Base-by-base conservation (phyloP, 2,329 filamentous ascomycete genomes). In the Escovopsis sp. region DNA sequence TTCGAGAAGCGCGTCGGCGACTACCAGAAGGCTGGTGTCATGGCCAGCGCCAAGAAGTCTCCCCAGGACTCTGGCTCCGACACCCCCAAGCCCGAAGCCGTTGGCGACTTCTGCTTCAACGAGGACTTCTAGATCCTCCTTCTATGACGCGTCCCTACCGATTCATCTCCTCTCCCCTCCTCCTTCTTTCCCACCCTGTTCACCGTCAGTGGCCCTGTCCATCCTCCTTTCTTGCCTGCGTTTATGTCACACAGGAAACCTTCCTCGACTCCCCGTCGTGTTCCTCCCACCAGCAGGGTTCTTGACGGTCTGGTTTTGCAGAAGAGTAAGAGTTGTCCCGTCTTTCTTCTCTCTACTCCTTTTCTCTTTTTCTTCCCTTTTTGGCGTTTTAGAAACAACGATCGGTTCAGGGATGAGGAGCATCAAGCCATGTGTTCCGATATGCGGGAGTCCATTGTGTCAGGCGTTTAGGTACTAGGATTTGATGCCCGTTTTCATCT, bases 1-100 rank as follows among this genome's bases (percentile, higher is more conserved):
- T 98, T 98, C 60, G 90, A 98, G 80, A 98, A 98, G 82, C 85
- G 90, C 50, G 90, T 98, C 39, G 90, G 80, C 58, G 90, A 98
- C 55, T 98, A 98, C 75, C 90, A 98, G 66, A 98, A 98, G 74
- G 87, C 90, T 27, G 90, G 90, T 68, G 88, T 98, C 60, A 93
- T 98, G 85, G 79, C 79, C 53, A 87, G 82, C 65, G 38, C 40
- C 49, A 82, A 81, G 65, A 86, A 86, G 68, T 78, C 80, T 58
- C 57, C 65, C n/a, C 64, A 70, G 15, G 58, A 66, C 9, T 58
- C 56, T 5, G 48, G 53, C 15, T 46, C 57, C 2, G 45, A 50
- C 6, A 62, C 75, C 40, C 56, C 65, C 43, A 64, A 70, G 57
- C 59, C 58, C 44, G 66, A 69, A 51, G 74, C 75, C 44, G 71